Evolutionary conservation across 441 rosid genomes (phyloP).

Genomic region (Francoa sonchifolia): DNA sequence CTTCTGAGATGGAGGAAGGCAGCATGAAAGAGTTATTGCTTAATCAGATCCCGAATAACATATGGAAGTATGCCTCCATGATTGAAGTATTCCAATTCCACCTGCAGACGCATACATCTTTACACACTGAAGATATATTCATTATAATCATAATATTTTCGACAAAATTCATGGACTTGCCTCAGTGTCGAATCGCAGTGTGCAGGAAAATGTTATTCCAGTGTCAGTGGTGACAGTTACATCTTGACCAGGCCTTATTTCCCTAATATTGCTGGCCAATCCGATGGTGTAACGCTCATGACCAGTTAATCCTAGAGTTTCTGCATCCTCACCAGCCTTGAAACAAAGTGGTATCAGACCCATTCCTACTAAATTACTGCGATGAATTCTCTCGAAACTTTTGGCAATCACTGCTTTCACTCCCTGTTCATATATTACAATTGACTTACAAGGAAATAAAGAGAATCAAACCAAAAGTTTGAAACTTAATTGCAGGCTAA

Average conservation of each 20-base stretch:
- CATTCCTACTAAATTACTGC: conserved; percentile 46
- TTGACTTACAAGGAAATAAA: background rate
- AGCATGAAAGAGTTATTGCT: too few species aligned
- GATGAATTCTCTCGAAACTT: conserved; percentile 53
- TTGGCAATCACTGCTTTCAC: conserved; percentile 50
- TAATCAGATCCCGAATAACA: conserved; percentile 31
- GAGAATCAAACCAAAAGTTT: background rate
- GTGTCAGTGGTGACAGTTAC: conserved; percentile 31
- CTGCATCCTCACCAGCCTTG: conserved; percentile 39
- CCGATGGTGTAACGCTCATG: conserved; percentile 38
- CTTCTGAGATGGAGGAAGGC: too few species aligned
- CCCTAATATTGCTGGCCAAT: conserved; percentile 33
- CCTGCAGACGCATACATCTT: conserved; percentile 17
- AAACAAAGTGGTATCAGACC: conserved; percentile 47
- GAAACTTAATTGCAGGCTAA: too few species aligned
- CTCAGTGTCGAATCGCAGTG: conserved; percentile 41
- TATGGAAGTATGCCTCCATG: conserved; percentile 57
- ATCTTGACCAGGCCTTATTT: conserved; percentile 44
- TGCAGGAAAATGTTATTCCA: conserved; percentile 38
- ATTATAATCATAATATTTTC: too few species aligned
- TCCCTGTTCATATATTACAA: conserved; percentile 20
- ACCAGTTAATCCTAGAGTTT: conserved; percentile 35
- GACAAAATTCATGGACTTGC: too few species aligned
- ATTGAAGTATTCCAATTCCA: conserved; percentile 40
- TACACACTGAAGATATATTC: background rate